Evolutionary conservation across 805 yeast genomes (phyloP).

Genomic region (Wickerhamiella musiphila): DNA sequence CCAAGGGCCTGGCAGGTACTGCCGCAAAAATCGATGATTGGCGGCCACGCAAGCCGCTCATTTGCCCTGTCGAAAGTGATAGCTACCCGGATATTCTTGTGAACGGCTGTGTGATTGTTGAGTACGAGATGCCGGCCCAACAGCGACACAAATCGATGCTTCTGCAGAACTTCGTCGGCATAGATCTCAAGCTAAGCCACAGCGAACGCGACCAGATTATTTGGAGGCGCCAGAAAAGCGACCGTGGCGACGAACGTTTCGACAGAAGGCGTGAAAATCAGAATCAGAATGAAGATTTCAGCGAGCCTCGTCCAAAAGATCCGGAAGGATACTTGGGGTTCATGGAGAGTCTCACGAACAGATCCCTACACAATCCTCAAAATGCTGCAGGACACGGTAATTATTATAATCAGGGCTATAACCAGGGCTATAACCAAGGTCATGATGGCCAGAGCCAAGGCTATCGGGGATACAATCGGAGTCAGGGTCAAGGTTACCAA

Average conservation of each 20-base stretch:
- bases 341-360: constrained; percentile 3
- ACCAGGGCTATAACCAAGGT: constrained; percentile 20
- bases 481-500: constrained; percentile 8
- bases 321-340: constrained; percentile 13
- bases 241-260: constrained; percentile 17
- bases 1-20: constrained; percentile 22
- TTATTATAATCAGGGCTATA: constrained; percentile 2
- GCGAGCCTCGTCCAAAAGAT: constrained; percentile 9
- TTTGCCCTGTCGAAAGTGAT: constrained; percentile 26
- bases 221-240: constrained; percentile 18
- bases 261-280: constrained; percentile 13
- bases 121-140: constrained; percentile 44
- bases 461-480: constrained; percentile 5
- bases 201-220: constrained; percentile 49
- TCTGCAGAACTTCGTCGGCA: constrained; percentile 58
- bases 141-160: constrained; percentile 61
- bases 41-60: constrained; percentile 21
- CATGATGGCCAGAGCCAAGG: constrained; percentile 8
- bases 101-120: constrained; percentile 27
- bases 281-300: constrained; percentile 10
- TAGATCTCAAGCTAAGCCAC: constrained; percentile 39
- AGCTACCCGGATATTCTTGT: constrained; percentile 30
- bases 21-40: constrained; percentile 20
- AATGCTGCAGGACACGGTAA: constrained; percentile 2
- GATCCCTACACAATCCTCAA: background rate